phyloP scores from a whole-genome alignment of 768 basidiomycete genomes.

The Zangia roseola region DNA sequence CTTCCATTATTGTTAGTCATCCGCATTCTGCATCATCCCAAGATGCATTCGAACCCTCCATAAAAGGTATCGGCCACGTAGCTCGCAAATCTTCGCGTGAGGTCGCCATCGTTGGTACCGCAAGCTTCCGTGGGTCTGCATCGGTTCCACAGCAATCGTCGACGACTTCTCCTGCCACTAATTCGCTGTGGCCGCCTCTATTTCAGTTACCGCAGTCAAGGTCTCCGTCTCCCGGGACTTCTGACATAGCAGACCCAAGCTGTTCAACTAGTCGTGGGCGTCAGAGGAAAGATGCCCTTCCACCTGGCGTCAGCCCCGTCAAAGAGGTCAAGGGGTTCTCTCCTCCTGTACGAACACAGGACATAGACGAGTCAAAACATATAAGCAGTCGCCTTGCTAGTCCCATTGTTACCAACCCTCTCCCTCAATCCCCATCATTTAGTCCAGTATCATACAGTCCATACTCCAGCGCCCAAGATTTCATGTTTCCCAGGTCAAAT shows the following conservation, averaged over 20 bases:
- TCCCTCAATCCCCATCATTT: constrained; percentile 32
- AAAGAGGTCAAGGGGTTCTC: constrained; percentile 25
- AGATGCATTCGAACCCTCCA: constrained; percentile 37
- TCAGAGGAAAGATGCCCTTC: constrained; percentile 35
- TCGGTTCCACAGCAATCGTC: constrained; percentile 27
- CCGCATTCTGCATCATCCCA: constrained; percentile 39
- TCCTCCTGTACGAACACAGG: constrained; percentile 50
- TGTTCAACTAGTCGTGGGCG: constrained; percentile 27
- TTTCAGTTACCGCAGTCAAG: constrained; percentile 38
- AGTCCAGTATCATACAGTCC: constrained; percentile 28
- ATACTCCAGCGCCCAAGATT: constrained; percentile 27
- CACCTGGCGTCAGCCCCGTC: constrained; percentile 30
- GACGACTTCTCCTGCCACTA: constrained; percentile 28
- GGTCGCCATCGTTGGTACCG: constrained; percentile 52
- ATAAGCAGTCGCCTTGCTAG: constrained; percentile 59
- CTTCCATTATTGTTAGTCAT: constrained; percentile 16
- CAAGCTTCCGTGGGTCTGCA: constrained; percentile 28
- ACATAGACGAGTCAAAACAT: constrained; percentile 61
- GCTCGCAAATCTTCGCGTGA: constrained; percentile 47
- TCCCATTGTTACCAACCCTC: constrained; percentile 56
- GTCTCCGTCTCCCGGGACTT: constrained; percentile 30
- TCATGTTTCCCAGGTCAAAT: constrained; percentile 26
- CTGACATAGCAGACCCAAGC: constrained; percentile 34
- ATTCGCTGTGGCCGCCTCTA: constrained; percentile 36
- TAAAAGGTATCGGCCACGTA: constrained; percentile 35